Base-by-base conservation (phyloP, 2,329 filamentous ascomycete genomes). In the Phyllosticta capitalensis region DNA sequence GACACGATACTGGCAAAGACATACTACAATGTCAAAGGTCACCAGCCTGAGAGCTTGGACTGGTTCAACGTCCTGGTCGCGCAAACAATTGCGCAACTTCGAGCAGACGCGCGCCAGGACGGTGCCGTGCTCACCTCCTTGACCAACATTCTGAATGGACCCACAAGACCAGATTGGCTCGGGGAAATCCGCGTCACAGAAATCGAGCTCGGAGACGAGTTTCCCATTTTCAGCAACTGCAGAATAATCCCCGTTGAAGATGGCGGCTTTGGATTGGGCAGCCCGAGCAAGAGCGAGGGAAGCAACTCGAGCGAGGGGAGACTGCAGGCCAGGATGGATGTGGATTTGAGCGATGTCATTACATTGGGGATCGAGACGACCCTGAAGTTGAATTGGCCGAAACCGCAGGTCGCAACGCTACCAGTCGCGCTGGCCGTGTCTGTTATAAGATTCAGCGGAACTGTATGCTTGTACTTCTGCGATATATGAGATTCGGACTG, bases 1-100 rank as follows among this genome's bases (percentile, higher is more conserved):
- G 88, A 88, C 55, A 95, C 91, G 9, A 96, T 99, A 62, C 81
- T 99, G 24, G 87, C 87, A 66, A 99, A 99, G 77, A 97, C 94
- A 21, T 99, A 96, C 74, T 99, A 99, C 77, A 96, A 95, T 69
- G 90, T 94, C 51, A 83, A 95, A 66, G 91, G 90, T 62, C 94
- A 99, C 72, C 94, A 97, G 73, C 94, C 94, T 0, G 94, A 99
- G 74, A 95, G 89, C 61, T 76, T 99, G 62, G 94, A 99, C 74
- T 99, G 94, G 94, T 97, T 99, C 81, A 99, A 99, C 71, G 94
- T 99, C 24, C 79, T 99, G 59, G 86, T 97, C 56, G 94, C 92
- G 1, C 94, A 99, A 75, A 96, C 94, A 0, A 95, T 99, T 64
- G 92, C 94, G 0, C 94, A 99, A 72, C 89, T 97, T 67, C 83